phyloP scores from a whole-genome alignment of 163 green algal genomes.

The Coccomyxa subellipsoidea region DNA sequence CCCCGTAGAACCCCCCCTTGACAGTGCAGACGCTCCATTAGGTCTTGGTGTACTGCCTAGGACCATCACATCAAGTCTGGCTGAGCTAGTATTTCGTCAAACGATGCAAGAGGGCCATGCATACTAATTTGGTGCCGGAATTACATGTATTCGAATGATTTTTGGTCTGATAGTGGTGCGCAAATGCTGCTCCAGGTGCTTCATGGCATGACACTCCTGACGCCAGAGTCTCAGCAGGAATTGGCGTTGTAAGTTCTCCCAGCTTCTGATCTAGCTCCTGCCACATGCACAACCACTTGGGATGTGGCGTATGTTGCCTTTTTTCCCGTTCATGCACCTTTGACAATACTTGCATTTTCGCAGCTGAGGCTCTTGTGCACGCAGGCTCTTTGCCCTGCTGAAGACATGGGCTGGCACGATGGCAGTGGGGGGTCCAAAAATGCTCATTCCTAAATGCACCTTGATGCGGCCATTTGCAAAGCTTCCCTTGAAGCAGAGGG shows the following conservation, averaged over 20 bases:
- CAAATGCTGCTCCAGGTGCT: background rate
- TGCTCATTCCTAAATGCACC: slow-evolving; percentile 9
- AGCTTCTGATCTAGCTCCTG: background rate
- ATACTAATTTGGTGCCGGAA: no score
- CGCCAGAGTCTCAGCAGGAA: slow-evolving; percentile 1
- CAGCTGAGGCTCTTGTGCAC: background rate
- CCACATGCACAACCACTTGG: background rate
- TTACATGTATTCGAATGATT: no score
- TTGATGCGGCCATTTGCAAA: slow-evolving; percentile 33
- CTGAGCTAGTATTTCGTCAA: no score
- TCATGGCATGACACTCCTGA: background rate
- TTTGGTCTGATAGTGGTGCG: no score
- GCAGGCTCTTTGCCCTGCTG: slow-evolving; percentile 1
- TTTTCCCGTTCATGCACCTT: no score
- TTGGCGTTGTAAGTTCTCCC: background rate
- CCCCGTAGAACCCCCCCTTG: no score
- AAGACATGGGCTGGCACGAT: background rate
- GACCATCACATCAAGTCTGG: no score
- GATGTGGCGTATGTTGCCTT: background rate
- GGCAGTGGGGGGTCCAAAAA: background rate
- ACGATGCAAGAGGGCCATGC: no score
- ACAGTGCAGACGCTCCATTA: no score
- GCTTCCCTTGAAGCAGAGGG: slow-evolving; percentile 30
- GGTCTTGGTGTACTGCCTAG: no score
- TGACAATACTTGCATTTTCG: no score